These are phyloP conservation scores for Claviceps fusiformis DNA, from an alignment of 2,329 filamentous ascomycete genomes.

Conservation along the genomic window DNA sequence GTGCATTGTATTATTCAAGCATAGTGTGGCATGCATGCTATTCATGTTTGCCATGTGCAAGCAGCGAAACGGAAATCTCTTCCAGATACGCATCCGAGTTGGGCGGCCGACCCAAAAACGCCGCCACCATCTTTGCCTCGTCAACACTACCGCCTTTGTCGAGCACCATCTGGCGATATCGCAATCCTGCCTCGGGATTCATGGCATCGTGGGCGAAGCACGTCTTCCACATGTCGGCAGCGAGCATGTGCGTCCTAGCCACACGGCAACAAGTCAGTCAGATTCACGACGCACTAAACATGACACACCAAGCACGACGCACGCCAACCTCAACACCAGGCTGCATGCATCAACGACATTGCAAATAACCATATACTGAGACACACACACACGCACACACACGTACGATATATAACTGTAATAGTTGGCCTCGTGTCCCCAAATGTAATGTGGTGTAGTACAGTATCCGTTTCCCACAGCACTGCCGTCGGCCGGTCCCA, in stretches of 20 bases:
- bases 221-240: conserved; percentile 2
- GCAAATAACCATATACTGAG: not conserved
- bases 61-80: not conserved
- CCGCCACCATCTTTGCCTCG: not conserved
- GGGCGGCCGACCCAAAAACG: not conserved
- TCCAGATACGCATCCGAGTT: not conserved
- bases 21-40: no score
- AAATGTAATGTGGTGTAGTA: not conserved
- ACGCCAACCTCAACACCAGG: not conserved
- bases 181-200: not conserved
- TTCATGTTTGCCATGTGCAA: no score
- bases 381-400: no score
- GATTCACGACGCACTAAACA: not conserved
- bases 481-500: not conserved
- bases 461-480: not conserved
- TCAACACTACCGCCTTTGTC: not conserved
- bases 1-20: no score
- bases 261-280: not conserved
- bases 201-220: not conserved
- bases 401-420: not conserved
- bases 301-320: not conserved
- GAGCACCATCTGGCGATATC: not conserved
- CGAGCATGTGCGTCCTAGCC: not conserved
- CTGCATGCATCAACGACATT: not conserved
- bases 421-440: not conserved